phyloP scores from a whole-genome alignment of 2,329 filamentous ascomycete species.

The Colletotrichum tropicale region DNA sequence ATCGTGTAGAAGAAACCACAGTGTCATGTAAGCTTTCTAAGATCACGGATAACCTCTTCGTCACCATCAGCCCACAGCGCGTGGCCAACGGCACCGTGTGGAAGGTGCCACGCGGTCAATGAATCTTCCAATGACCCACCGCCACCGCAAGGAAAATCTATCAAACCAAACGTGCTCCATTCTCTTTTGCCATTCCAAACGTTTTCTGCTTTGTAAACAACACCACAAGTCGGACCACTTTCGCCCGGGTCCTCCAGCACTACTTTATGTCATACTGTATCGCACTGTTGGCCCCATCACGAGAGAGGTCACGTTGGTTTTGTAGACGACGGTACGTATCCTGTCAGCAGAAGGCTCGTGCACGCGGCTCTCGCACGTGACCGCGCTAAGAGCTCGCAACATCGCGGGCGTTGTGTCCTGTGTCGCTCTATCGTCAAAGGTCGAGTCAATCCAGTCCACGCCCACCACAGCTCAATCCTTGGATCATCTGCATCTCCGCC shows the following conservation, averaged over 20 bases:
- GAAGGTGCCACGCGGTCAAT: background rate
- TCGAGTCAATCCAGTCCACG: slow-evolving; percentile 13
- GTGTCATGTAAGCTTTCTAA: background rate
- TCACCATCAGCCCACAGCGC: background rate
- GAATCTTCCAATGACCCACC: background rate
- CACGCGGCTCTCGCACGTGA: slow-evolving; percentile 15
- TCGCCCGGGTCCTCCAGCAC: background rate
- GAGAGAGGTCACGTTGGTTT: background rate
- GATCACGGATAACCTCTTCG: background rate
- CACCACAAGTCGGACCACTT: background rate
- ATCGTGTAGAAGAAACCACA: background rate
- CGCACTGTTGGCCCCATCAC: background rate
- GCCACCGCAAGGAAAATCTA: background rate
- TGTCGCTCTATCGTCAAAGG: slow-evolving; percentile 14
- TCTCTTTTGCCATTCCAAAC: background rate
- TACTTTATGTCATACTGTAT: background rate
- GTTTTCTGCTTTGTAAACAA: background rate
- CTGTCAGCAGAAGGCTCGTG: background rate
- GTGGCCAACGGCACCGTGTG: background rate
- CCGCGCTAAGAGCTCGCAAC: slow-evolving; percentile 20
- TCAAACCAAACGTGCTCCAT: background rate
- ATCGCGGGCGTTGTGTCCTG: slow-evolving; percentile 18
- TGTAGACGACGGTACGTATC: background rate
- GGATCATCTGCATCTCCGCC: slow-evolving; percentile 34
- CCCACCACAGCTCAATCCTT: slow-evolving; percentile 20